These are phyloP conservation scores for Agrocybe praecox DNA, from an alignment of 768 basidiomycete genomes.

Conservation along the genomic window DNA sequence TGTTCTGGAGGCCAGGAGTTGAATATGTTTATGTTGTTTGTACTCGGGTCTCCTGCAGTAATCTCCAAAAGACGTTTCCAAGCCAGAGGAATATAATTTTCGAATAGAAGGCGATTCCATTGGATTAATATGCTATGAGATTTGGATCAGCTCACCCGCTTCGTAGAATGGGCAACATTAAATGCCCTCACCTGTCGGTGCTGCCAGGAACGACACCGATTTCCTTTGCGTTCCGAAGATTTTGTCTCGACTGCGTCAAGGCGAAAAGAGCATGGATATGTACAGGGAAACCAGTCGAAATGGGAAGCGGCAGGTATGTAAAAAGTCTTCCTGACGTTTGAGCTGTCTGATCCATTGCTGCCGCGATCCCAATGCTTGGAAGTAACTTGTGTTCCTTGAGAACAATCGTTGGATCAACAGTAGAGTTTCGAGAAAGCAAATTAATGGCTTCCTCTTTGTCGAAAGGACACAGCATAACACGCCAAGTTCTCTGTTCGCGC, in stretches of 20 bases:
- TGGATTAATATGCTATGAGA: constrained; percentile 39
- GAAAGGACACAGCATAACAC: constrained; percentile 32
- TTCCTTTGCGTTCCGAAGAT: constrained; percentile 44
- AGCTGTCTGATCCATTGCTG: constrained; percentile 21
- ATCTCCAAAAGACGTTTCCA: constrained; percentile 40
- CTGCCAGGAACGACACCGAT: constrained; percentile 37
- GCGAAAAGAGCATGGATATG: constrained; percentile 53
- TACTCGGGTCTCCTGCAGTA: constrained; percentile 20
- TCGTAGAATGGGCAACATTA: not conserved
- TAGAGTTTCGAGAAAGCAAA: constrained; percentile 25
- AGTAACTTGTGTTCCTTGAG: constrained; percentile 43
- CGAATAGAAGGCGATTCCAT: constrained; percentile 52
- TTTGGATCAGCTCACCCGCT: not conserved
- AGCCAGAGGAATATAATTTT: constrained; percentile 43
- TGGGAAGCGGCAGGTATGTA: constrained; percentile 50
- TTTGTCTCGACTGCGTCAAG: constrained; percentile 44
- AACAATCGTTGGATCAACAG: constrained; percentile 20
- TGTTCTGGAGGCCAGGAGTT: constrained; percentile 41
- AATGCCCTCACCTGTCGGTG: constrained; percentile 39
- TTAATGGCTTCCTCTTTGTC: constrained; percentile 23
- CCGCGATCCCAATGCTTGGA: constrained; percentile 39
- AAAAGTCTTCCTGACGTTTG: constrained; percentile 42
- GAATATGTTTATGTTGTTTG: constrained; percentile 31
- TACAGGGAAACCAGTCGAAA: constrained; percentile 43
- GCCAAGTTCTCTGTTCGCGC: constrained; percentile 27